A percentile compares a stretch with the other conserved stretches of the same genome.
Evolutionary conservation across 2,329 filamentous ascomycete species (phyloP).

Genomic region (Scedosporium minutisporum): DNA sequence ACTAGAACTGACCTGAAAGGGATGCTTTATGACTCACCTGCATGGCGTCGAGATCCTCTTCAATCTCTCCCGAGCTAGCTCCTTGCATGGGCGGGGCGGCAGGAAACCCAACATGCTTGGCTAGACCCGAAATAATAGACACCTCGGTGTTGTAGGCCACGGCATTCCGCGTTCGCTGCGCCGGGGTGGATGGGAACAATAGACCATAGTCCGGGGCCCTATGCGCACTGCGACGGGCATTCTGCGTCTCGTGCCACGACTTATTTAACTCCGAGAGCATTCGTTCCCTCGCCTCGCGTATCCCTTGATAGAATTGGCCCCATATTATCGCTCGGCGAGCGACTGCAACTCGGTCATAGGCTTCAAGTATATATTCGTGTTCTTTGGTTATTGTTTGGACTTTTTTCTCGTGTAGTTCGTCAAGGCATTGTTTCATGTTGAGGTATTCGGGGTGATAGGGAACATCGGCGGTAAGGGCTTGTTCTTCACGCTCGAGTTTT

Average conservation of each 20-base stretch:
- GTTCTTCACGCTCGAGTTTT: constrained; percentile 63
- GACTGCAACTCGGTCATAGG: constrained; percentile 64
- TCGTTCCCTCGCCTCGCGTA: constrained; percentile 73
- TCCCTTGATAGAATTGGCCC: constrained; percentile 80
- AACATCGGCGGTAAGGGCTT: constrained; percentile 46
- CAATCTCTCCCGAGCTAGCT: constrained; percentile 62
- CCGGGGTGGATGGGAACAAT: constrained; percentile 66
- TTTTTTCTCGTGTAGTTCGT: constrained; percentile 73
- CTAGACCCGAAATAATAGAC: constrained; percentile 78
- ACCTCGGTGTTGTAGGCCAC: constrained; percentile 93
- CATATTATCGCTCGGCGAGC: constrained; percentile 79
- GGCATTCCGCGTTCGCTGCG: constrained; percentile 74
- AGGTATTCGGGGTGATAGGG: constrained; percentile 87
- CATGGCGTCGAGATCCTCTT: constrained; percentile 84
- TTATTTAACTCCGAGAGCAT: constrained; percentile 73
- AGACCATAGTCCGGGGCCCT: constrained; percentile 74
- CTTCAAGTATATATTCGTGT: constrained; percentile 62
- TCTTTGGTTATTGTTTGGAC: constrained; percentile 66
- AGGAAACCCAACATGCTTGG: constrained; percentile 93
- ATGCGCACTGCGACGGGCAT: constrained; percentile 73
- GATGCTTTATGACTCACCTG: constrained; percentile 42
- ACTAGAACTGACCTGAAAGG: constrained; percentile 27
- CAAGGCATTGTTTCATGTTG: constrained; percentile 78
- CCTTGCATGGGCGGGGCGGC: constrained; percentile 78
- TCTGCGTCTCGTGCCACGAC: constrained; percentile 88